Conservation (phyloP, 2,329 filamentous ascomycete genomes). For the Dactylellina parvicollis region DNA sequence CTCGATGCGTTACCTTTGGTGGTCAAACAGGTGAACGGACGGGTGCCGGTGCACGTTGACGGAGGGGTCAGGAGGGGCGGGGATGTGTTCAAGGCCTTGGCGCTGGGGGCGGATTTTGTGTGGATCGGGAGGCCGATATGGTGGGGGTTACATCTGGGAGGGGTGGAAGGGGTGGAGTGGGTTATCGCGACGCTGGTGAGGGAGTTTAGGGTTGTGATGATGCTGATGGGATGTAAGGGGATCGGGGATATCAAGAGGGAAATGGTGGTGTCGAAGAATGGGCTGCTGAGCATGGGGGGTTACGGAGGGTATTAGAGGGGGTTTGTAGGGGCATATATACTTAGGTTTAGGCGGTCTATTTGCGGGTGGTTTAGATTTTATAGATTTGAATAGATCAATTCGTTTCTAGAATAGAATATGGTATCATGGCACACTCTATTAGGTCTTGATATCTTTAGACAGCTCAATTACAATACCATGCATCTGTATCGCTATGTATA, state of each 20-base stretch:
- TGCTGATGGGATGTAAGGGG: conserved; percentile 44
- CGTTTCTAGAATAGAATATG: too few relatives aligned
- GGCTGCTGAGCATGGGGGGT: conserved; percentile 35
- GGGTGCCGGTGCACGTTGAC: conserved; percentile 72
- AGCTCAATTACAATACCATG: too few relatives aligned
- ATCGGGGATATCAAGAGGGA: conserved; percentile 33
- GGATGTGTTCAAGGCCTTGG: conserved; percentile 70
- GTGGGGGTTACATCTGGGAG: conserved; percentile 63
- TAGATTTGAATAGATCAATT: too few relatives aligned
- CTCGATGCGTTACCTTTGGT: conserved; percentile 68
- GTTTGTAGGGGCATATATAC: too few relatives aligned
- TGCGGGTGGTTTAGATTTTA: too few relatives aligned
- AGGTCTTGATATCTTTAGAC: too few relatives aligned
- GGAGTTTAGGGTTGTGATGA: conserved; percentile 47
- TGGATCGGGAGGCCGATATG: conserved; percentile 65
- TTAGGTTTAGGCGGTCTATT: too few relatives aligned
- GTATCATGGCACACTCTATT: too few relatives aligned
- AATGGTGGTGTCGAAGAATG: conserved; percentile 33
- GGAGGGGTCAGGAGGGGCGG: conserved; percentile 68
- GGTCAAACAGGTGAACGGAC: conserved; percentile 70
- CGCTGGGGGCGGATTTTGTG: conserved; percentile 66
- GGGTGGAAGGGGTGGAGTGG: conserved; percentile 43
- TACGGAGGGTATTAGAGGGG: neutral
- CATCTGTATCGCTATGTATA: too few relatives aligned
- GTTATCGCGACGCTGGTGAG: conserved; percentile 37